Conservation (phyloP, 805 yeast species). For the Metschnikowia cerradonensis region DNA sequence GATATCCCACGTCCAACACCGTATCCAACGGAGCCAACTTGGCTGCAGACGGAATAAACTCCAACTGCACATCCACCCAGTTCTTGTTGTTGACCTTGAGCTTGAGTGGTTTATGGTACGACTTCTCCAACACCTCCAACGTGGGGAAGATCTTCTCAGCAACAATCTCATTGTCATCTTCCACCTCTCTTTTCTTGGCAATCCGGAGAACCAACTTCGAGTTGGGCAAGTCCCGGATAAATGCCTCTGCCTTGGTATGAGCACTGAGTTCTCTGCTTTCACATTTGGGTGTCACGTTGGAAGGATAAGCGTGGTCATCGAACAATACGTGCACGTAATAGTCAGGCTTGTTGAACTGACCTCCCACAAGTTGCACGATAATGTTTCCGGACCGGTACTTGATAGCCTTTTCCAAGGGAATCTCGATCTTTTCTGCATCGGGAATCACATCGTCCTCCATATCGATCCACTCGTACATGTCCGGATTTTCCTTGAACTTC, state of each 20-base stretch:
- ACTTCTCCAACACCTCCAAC: conserved; percentile 48
- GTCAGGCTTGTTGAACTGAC: conserved; percentile 46
- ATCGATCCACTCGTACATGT: conserved; percentile 62
- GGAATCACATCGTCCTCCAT: conserved; percentile 32
- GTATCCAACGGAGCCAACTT: conserved; percentile 56
- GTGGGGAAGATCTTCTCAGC: conserved; percentile 50
- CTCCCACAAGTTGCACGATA: conserved; percentile 50
- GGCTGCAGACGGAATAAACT: conserved; percentile 56
- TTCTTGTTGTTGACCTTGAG: conserved; percentile 41
- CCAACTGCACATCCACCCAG: conserved; percentile 46
- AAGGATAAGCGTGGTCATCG: conserved; percentile 63
- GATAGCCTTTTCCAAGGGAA: conserved; percentile 50
- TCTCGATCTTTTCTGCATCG: conserved; percentile 38
- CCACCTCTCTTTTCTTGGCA: conserved; percentile 49
- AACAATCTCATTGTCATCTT: conserved; percentile 45
- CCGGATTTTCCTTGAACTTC: conserved; percentile 53
- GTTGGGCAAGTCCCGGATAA: conserved; percentile 66
- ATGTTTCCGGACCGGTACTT: conserved; percentile 60
- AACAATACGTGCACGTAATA: conserved; percentile 54
- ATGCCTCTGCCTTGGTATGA: conserved; percentile 52
- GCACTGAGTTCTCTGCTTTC: conserved; percentile 42
- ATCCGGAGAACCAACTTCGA: conserved; percentile 55
- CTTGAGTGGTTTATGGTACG: conserved; percentile 44
- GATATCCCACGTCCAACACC: conserved; percentile 62
- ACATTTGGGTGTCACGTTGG: conserved; percentile 48